A percentile compares a stretch with the other conserved stretches of the same genome.
Evolutionary conservation across 768 basidiomycete species (phyloP).

Genomic region (Russula ochroleuca): DNA sequence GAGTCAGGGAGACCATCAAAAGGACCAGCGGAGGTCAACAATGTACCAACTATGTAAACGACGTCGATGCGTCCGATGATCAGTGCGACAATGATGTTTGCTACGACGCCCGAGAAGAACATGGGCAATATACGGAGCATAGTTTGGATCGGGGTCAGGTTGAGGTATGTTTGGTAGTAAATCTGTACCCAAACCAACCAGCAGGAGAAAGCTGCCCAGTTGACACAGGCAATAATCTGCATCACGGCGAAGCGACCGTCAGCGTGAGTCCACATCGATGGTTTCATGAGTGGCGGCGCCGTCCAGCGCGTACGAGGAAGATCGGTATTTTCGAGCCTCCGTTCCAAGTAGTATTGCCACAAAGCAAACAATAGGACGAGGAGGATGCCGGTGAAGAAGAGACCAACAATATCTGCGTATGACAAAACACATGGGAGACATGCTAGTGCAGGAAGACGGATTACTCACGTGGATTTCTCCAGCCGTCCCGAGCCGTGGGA

Average conservation of each 20-base stretch:
- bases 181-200: slow-evolving; percentile 60
- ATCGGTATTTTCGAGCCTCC: slow-evolving; percentile 26
- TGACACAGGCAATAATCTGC: slow-evolving; percentile 58
- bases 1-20: not conserved
- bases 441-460: not conserved
- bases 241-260: slow-evolving; percentile 59
- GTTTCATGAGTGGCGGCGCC: slow-evolving; percentile 63
- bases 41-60: slow-evolving; percentile 52
- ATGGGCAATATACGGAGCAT: slow-evolving; percentile 69
- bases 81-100: slow-evolving; percentile 64
- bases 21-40: not conserved
- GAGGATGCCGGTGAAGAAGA: slow-evolving; percentile 58
- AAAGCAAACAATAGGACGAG: slow-evolving; percentile 52
- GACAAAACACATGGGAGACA: not conserved
- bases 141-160: slow-evolving; percentile 51
- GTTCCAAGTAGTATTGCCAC: slow-evolving; percentile 65
- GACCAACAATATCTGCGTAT: slow-evolving; percentile 67
- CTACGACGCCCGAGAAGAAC: slow-evolving; percentile 58
- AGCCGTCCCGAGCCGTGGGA: slow-evolving; percentile 50
- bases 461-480: slow-evolving; percentile 54
- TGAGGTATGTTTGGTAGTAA: slow-evolving; percentile 65
- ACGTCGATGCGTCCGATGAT: slow-evolving; percentile 53
- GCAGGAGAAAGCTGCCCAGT: slow-evolving; percentile 54
- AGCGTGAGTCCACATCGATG: slow-evolving; percentile 59
- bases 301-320: slow-evolving; percentile 30